Percentiles rank a stretch among this genome's conserved stretches.
Evolutionary conservation across 257 asterid species (phyloP).

Genomic region (Salvia rosmarinus): DNA sequence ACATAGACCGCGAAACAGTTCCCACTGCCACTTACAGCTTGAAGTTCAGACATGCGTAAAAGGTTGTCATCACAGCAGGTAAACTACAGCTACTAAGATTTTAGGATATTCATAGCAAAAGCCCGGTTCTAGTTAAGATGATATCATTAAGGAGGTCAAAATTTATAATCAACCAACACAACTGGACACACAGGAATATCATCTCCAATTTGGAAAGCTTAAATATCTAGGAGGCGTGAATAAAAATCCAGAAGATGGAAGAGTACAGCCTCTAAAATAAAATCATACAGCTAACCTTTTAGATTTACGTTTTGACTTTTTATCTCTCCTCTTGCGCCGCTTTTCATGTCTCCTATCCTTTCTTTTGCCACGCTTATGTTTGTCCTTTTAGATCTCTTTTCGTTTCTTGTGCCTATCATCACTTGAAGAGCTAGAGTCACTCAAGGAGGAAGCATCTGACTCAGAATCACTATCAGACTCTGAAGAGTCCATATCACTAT

Average conservation of each 20-base stretch:
- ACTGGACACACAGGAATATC: background rate
- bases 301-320: conserved; percentile 70
- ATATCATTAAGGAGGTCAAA: too few species aligned
- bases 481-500: conserved; percentile 70
- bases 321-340: conserved; percentile 82
- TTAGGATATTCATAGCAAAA: background rate
- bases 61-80: background rate
- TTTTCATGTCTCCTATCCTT: conserved; percentile 74
- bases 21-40: background rate
- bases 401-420: conserved; percentile 80
- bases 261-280: background rate
- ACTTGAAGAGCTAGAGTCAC: conserved; percentile 80
- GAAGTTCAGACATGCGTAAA: background rate
- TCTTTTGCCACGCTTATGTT: conserved; percentile 66
- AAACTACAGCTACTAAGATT: background rate
- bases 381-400: conserved; percentile 82
- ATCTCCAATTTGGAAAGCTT: too few species aligned
- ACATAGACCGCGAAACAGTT: conserved; percentile 4
- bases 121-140: background rate
- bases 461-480: conserved; percentile 88
- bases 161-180: background rate
- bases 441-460: conserved; percentile 61
- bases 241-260: background rate
- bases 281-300: conserved; percentile 55
- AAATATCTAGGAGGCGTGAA: background rate